phyloP scores from a whole-genome alignment of 257 asterid genomes.

The Solanum boliviense region DNA sequence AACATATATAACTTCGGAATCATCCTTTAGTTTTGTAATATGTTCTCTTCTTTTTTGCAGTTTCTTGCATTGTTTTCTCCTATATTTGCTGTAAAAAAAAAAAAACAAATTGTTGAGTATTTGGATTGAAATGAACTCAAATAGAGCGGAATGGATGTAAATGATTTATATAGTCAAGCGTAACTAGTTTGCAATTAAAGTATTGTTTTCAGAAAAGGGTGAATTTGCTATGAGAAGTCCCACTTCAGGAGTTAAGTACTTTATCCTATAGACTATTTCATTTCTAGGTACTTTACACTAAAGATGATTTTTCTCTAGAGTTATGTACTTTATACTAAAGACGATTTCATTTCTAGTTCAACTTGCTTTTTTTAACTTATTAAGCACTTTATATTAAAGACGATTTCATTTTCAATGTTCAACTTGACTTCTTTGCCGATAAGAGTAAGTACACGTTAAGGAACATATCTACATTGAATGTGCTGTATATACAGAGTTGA shows the following conservation, averaged over 20 bases:
- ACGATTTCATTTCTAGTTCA: too few relatives aligned
- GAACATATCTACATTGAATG: not conserved
- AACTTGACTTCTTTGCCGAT: not conserved
- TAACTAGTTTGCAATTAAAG: not conserved
- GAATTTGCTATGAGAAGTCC: not conserved
- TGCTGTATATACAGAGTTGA: not conserved
- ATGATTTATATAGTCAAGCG: not conserved
- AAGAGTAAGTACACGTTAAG: not conserved
- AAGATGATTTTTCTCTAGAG: too few relatives aligned
- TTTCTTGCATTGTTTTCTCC: not conserved
- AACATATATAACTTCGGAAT: slow-evolving; percentile 5
- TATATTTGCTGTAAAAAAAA: not conserved
- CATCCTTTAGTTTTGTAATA: not conserved
- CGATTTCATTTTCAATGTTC: not conserved
- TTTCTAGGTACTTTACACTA: not conserved
- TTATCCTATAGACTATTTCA: not conserved
- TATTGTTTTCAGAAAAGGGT: not conserved
- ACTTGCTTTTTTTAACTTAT: too few relatives aligned
- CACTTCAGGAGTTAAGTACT: not conserved
- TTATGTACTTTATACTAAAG: too few relatives aligned
- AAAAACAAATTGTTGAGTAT: not conserved
- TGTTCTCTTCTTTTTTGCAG: not conserved
- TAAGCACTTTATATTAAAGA: too few relatives aligned
- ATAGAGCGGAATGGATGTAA: not conserved
- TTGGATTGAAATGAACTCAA: not conserved